These are phyloP conservation scores for Hypoxylon sp. DNA, from an alignment of 2,329 filamentous ascomycete species.

Conservation along the genomic window DNA sequence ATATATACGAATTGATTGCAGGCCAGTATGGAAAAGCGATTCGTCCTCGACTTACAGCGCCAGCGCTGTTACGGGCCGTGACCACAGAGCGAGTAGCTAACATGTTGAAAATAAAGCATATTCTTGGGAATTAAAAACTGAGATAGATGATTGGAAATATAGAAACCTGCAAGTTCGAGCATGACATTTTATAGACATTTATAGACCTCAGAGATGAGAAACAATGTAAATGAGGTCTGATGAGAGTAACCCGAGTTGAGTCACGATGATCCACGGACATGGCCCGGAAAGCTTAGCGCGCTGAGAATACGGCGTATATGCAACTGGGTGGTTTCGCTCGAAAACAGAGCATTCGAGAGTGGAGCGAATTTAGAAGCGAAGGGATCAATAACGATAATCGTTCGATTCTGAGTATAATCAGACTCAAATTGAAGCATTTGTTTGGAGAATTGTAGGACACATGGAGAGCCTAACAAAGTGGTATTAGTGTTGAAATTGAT, in stretches of 20 bases:
- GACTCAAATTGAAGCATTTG: not conserved
- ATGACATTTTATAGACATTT: not conserved
- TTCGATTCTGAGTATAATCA: not conserved
- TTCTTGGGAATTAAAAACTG: constrained; percentile 2
- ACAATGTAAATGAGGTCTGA: not conserved
- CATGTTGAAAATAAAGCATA: constrained; percentile 19
- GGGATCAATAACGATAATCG: not conserved
- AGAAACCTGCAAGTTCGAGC: not conserved
- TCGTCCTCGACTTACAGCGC: constrained; percentile 24
- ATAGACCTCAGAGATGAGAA: not conserved
- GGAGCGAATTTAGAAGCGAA: not conserved
- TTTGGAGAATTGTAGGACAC: not conserved
- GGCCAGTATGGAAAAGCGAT: constrained; percentile 11
- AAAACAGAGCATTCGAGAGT: not conserved
- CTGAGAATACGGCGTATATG: constrained; percentile 27
- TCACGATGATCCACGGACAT: constrained; percentile 1
- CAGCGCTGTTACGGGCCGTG: constrained; percentile 24
- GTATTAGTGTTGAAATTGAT: not conserved
- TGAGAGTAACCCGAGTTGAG: constrained; percentile 7
- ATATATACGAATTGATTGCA: constrained; percentile 17
- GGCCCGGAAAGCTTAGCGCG: constrained; percentile 7
- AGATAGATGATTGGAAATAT: not conserved
- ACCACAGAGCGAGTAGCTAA: constrained; percentile 20
- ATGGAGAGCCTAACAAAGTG: not conserved
- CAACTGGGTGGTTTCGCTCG: constrained; percentile 1